These are phyloP conservation scores for Fusarium hostae DNA, from an alignment of 2,329 filamentous ascomycete genomes.

Conservation along the genomic window DNA sequence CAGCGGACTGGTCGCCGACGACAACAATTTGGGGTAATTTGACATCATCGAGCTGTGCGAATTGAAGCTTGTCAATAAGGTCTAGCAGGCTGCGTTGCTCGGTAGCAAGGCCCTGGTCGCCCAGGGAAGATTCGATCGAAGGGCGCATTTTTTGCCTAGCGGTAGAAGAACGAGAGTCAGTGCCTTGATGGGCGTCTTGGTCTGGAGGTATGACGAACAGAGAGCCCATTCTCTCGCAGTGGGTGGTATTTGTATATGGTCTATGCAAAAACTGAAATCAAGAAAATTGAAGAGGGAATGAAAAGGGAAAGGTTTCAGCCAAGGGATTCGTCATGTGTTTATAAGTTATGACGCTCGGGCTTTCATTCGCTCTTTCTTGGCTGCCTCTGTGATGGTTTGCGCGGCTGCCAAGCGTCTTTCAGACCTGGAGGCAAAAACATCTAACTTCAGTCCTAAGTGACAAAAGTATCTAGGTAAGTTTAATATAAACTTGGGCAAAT, in stretches of 20 bases:
- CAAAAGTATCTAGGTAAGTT: no score
- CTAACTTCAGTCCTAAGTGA: no score
- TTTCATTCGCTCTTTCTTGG: constrained; percentile 38
- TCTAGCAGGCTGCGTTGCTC: constrained; percentile 69
- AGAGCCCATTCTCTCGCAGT: constrained; percentile 42
- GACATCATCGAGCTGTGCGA: constrained; percentile 63
- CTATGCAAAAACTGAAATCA: neutral
- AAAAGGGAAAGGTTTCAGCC: constrained; percentile 1
- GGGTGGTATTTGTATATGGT: neutral
- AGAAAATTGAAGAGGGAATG: neutral
- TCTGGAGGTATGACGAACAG: constrained; percentile 42
- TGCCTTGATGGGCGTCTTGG: constrained; percentile 27
- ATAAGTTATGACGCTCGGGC: constrained; percentile 34
- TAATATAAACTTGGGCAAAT: no score
- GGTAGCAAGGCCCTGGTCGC: constrained; percentile 60
- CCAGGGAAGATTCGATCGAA: constrained; percentile 60
- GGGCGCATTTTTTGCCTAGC: constrained; percentile 50
- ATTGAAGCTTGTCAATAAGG: constrained; percentile 66
- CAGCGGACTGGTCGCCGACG: constrained; percentile 72
- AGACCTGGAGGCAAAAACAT: no score
- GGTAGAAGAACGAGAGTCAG: constrained; percentile 38
- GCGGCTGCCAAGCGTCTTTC: constrained; percentile 39
- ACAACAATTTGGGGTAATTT: constrained; percentile 71
- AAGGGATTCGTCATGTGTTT: constrained; percentile 36
- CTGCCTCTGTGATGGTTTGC: constrained; percentile 36